A percentile compares a stretch with the other conserved stretches of the same genome.
Conservation (phyloP, 768 basidiomycete genomes). For the Lentinula lateritia region DNA sequence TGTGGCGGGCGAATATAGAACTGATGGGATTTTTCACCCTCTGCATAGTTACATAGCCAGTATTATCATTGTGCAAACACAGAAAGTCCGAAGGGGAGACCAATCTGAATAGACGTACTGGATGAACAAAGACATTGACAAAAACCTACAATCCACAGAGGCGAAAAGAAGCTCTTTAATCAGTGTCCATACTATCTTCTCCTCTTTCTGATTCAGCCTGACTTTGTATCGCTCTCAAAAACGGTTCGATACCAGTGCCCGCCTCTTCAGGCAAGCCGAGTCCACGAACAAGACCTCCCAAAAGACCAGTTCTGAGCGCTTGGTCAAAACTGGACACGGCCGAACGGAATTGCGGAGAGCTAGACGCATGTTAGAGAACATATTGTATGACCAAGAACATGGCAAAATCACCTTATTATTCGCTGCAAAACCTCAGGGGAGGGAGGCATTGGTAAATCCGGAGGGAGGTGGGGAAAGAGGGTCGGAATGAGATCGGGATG, state of each 20-base stretch:
- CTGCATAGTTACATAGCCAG: too few relatives aligned
- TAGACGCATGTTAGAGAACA: conserved; percentile 13
- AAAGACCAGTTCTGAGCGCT: conserved; percentile 75
- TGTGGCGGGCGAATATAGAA: too few relatives aligned
- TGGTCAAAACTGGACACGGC: conserved; percentile 80
- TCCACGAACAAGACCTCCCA: conserved; percentile 68
- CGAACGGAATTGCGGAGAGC: conserved; percentile 77
- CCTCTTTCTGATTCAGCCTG: conserved; percentile 52
- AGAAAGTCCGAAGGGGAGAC: too few relatives aligned
- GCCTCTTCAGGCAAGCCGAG: conserved; percentile 85
- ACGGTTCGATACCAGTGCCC: conserved; percentile 70
- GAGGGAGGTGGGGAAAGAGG: conserved; percentile 78
- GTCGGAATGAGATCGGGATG: conserved; percentile 65
- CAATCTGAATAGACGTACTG: too few relatives aligned
- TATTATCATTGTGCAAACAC: too few relatives aligned
- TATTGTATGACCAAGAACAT: background rate
- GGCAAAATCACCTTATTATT: conserved; percentile 51
- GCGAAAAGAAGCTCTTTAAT: background rate
- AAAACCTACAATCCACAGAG: too few relatives aligned
- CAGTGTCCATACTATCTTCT: conserved; percentile 77
- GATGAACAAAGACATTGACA: too few relatives aligned
- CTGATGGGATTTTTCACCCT: too few relatives aligned
- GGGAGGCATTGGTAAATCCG: conserved; percentile 67
- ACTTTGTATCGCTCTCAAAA: conserved; percentile 75
- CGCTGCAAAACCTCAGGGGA: conserved; percentile 65